Evolutionary conservation across 2,329 filamentous ascomycete species (phyloP).

Genomic region (Scedosporium boydii): DNA sequence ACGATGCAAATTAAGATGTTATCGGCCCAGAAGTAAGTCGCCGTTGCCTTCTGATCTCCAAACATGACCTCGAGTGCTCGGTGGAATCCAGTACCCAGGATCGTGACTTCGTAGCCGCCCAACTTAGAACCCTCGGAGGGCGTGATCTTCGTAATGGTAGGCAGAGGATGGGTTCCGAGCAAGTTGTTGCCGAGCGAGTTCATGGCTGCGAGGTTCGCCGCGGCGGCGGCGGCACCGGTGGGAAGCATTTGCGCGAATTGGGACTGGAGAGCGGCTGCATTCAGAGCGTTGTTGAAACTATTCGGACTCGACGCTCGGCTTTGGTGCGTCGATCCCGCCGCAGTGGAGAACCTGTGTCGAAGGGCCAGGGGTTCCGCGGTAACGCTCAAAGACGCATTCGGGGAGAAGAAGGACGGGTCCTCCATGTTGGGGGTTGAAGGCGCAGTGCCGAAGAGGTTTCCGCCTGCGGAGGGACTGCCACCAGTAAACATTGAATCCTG

Average conservation of each 20-base stretch:
- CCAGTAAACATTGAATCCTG: constrained; percentile 34
- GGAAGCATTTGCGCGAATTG: constrained; percentile 32
- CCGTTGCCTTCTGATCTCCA: constrained; percentile 54
- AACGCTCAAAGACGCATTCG: constrained; percentile 47
- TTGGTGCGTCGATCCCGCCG: constrained; percentile 55
- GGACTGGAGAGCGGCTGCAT: constrained; percentile 7
- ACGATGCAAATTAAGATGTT: constrained; percentile 71
- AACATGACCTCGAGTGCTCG: constrained; percentile 76
- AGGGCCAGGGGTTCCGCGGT: background rate
- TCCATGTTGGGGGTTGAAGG: constrained; percentile 59
- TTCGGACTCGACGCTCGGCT: constrained; percentile 72
- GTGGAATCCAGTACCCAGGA: constrained; percentile 72
- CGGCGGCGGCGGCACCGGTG: constrained; percentile 33
- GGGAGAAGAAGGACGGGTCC: constrained; percentile 48
- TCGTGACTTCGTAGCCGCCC: constrained; percentile 79
- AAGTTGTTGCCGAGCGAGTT: constrained; percentile 25
- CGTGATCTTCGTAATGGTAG: constrained; percentile 73
- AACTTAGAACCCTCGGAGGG: constrained; percentile 72
- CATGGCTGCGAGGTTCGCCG: constrained; percentile 23
- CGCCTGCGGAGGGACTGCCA: constrained; percentile 24
- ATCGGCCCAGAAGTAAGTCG: constrained; percentile 73
- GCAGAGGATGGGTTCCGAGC: constrained; percentile 22
- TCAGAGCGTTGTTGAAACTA: constrained; percentile 29
- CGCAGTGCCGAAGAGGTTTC: constrained; percentile 40
- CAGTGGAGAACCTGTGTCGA: constrained; percentile 29